phyloP scores from a whole-genome alignment of 2,329 filamentous ascomycete genomes.

The Talaromyces sp. region DNA sequence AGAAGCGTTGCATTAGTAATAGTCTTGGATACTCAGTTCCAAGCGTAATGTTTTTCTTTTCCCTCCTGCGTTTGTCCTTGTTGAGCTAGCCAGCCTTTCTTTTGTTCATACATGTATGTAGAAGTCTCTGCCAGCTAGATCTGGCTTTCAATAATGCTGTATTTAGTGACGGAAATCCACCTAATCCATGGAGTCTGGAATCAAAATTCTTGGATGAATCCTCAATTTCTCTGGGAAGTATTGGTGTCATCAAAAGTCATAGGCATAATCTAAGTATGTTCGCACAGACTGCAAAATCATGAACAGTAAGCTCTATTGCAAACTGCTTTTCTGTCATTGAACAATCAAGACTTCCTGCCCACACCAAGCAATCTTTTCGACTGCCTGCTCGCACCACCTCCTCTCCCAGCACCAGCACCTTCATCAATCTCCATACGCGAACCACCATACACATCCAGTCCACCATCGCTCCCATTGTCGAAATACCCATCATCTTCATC shows the following conservation, averaged over 20 bases:
- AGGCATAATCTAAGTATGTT: not conserved
- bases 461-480: slow-evolving; percentile 29
- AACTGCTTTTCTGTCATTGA: not conserved
- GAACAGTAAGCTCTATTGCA: not conserved
- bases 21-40: not conserved
- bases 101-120: not conserved
- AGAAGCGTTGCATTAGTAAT: slow-evolving; percentile 14
- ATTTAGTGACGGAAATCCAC: not conserved
- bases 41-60: not conserved
- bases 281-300: not conserved
- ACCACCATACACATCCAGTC: slow-evolving; percentile 21
- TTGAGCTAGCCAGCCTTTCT: not conserved
- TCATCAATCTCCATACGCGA: slow-evolving; percentile 43
- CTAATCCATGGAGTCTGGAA: not conserved
- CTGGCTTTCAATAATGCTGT: not conserved
- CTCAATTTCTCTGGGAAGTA: not conserved
- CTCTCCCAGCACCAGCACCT: slow-evolving; percentile 19
- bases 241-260: not conserved
- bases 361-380: slow-evolving; percentile 34
- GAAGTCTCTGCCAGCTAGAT: slow-evolving; percentile 6
- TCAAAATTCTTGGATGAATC: not conserved
- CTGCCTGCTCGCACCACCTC: slow-evolving; percentile 24
- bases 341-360: slow-evolving; percentile 30
- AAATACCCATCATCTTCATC: slow-evolving; percentile 39
- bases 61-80: not conserved